These are phyloP conservation scores for Osmozyma mogii DNA, from an alignment of 805 yeast species.

Conservation along the genomic window DNA sequence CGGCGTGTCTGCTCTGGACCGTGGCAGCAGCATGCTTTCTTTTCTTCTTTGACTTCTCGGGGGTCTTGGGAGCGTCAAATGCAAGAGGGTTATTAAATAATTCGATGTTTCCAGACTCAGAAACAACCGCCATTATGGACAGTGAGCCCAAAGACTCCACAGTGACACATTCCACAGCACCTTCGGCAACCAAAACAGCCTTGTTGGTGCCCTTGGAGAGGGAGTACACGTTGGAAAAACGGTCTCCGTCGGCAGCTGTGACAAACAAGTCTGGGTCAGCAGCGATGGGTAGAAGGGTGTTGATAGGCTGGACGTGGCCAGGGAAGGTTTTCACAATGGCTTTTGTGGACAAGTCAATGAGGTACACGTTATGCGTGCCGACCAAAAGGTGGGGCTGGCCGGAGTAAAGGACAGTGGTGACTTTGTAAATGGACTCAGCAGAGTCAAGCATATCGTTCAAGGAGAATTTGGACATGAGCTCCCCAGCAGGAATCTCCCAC, in stretches of 20 bases:
- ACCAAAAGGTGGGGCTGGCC: constrained; percentile 41
- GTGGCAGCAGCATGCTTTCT: constrained; percentile 35
- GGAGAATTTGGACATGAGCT: constrained; percentile 34
- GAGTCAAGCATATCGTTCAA: constrained; percentile 27
- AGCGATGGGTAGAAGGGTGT: constrained; percentile 34
- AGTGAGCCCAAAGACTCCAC: constrained; percentile 22
- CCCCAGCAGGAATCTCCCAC: constrained; percentile 48
- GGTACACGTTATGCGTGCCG: constrained; percentile 60
- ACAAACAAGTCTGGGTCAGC: constrained; percentile 40
- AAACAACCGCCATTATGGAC: constrained; percentile 44
- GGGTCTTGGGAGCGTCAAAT: constrained; percentile 16
- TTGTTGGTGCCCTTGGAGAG: constrained; percentile 36
- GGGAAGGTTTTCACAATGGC: constrained; percentile 49
- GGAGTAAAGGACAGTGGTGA: constrained; percentile 21
- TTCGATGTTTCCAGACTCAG: constrained; percentile 72
- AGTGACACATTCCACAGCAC: constrained; percentile 45
- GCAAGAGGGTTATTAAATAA: constrained; percentile 53
- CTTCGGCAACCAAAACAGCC: constrained; percentile 61
- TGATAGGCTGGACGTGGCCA: constrained; percentile 69
- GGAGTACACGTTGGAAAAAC: constrained; percentile 70
- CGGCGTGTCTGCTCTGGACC: constrained; percentile 45
- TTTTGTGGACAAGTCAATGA: constrained; percentile 36
- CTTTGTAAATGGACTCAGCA: constrained; percentile 25
- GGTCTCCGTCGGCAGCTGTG: constrained; percentile 70
- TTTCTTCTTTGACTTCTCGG: constrained; percentile 23